A percentile compares a stretch with the other conserved stretches of the same genome.
phyloP scores from a whole-genome alignment of 169 alveolate genomes.

The Plasmodium cynomolgi region DNA sequence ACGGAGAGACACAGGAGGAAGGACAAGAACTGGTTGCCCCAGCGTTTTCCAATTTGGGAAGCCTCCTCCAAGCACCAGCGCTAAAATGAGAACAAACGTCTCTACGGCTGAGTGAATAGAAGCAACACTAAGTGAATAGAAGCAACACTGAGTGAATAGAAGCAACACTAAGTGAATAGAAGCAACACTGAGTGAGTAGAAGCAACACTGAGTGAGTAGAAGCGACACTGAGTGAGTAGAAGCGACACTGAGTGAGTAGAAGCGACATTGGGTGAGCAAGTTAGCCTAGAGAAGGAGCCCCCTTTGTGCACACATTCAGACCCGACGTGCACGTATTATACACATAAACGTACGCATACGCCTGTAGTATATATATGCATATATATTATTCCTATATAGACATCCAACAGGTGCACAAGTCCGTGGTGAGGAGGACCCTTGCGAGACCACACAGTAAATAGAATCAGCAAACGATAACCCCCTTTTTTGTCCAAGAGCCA shows the following conservation, averaged over 20 bases:
- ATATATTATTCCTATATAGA: neutral
- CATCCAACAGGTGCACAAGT: neutral
- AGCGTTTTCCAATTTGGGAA: neutral
- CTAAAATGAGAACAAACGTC: neutral
- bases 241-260: neutral
- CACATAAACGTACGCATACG: neutral
- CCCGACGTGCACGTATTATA: neutral
- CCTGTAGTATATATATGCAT: neutral
- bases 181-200: neutral
- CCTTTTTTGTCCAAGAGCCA: neutral
- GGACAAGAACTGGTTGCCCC: neutral
- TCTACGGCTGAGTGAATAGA: neutral
- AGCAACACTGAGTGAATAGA: no score
- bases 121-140: neutral
- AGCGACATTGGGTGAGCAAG: no score
- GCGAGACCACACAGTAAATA: neutral
- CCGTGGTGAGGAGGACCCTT: neutral
- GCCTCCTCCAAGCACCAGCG: neutral
- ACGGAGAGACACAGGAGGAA: neutral
- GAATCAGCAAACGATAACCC: neutral
- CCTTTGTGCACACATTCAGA: neutral
- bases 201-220: neutral
- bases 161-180: no score
- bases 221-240: neutral
- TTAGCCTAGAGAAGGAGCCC: neutral